These are phyloP conservation scores for Pulveroboletus sp. DNA, from an alignment of 768 basidiomycete genomes.

Conservation along the genomic window DNA sequence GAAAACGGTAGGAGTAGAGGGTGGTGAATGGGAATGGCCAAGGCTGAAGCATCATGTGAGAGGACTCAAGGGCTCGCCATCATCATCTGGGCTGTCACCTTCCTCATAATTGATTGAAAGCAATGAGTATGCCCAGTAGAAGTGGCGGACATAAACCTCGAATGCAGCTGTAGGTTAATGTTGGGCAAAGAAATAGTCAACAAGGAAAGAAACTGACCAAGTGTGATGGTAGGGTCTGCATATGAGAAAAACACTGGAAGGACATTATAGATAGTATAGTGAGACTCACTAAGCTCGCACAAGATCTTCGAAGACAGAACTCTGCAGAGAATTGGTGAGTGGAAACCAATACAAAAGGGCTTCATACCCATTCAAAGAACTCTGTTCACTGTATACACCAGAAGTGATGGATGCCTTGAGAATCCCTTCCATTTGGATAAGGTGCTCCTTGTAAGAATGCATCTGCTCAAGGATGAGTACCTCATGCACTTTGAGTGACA, in stretches of 20 bases:
- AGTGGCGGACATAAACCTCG: slow-evolving; percentile 94
- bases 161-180: slow-evolving; percentile 65
- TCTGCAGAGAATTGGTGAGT: slow-evolving; percentile 37
- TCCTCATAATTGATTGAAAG: slow-evolving; percentile 94
- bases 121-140: slow-evolving; percentile 90
- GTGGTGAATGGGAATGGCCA: slow-evolving; percentile 87
- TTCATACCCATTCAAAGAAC: slow-evolving; percentile 53
- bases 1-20: slow-evolving; percentile 71
- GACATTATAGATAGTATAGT: slow-evolving; percentile 96
- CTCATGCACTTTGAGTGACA: slow-evolving; percentile 94
- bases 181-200: not conserved
- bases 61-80: slow-evolving; percentile 75
- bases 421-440: slow-evolving; percentile 91
- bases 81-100: slow-evolving; percentile 69
- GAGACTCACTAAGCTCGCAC: slow-evolving; percentile 91
- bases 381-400: slow-evolving; percentile 87
- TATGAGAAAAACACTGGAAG: slow-evolving; percentile 94
- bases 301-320: slow-evolving; percentile 86
- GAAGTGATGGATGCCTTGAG: slow-evolving; percentile 85
- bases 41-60: slow-evolving; percentile 95
- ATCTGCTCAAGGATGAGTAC: slow-evolving; percentile 94
- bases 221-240: slow-evolving; percentile 75
- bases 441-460: slow-evolving; percentile 95
- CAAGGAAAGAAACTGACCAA: slow-evolving; percentile 51
- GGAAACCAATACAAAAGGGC: not conserved